Percentiles rank a stretch among this genome's conserved stretches.
Conservation (phyloP, 768 basidiomycete genomes). For the Obba rivulosa region DNA sequence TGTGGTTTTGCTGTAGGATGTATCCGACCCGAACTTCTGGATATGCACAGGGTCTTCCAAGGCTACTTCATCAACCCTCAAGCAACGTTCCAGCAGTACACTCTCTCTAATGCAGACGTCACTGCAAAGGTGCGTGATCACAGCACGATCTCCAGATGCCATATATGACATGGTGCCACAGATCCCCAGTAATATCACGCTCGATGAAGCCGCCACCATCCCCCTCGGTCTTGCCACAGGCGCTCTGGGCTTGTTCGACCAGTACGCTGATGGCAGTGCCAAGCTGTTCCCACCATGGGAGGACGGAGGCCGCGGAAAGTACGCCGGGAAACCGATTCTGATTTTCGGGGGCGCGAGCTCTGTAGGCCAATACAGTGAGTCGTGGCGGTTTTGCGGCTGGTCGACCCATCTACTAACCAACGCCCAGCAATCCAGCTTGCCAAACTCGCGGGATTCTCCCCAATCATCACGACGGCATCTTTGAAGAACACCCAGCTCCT, state of each 20-base stretch:
- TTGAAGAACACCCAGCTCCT: conserved; percentile 13
- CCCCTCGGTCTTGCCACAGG: conserved; percentile 36
- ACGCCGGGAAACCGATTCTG: conserved; percentile 15
- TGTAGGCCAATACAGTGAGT: conserved; percentile 27
- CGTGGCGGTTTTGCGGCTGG: not conserved
- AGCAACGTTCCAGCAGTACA: conserved; percentile 24
- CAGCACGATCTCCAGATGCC: conserved; percentile 5
- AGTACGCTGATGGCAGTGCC: not conserved
- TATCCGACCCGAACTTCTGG: not conserved
- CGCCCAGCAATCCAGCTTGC: conserved; percentile 22
- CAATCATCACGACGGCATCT: conserved; percentile 26
- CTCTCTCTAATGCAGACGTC: conserved; percentile 20
- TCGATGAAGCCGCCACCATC: conserved; percentile 37
- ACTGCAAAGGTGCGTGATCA: conserved; percentile 14
- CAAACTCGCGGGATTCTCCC: conserved; percentile 20
- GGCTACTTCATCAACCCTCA: conserved; percentile 12
- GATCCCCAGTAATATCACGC: conserved; percentile 32
- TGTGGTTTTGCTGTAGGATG: not conserved
- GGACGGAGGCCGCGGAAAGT: conserved; percentile 5
- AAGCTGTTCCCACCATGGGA: conserved; percentile 9
- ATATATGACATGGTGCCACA: not conserved
- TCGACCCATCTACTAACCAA: not conserved
- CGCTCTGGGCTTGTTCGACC: conserved; percentile 30
- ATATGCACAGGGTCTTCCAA: conserved; percentile 19
- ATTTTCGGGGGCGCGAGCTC: conserved; percentile 24